phyloP scores from a whole-genome alignment of 225 moss, liverwort and hornwort genomes.

The Rhytidiadelphus loreus region DNA sequence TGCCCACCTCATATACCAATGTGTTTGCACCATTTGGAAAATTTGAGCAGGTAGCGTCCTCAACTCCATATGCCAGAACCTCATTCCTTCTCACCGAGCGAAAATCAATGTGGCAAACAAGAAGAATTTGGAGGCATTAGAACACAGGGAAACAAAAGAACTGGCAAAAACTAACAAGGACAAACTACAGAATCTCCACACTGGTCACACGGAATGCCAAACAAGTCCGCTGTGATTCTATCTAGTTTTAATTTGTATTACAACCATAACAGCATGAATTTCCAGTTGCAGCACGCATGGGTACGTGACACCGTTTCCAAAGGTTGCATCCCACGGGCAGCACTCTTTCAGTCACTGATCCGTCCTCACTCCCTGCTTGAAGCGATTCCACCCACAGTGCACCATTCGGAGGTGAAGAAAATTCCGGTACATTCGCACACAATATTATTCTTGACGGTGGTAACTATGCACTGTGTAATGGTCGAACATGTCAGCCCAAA shows the following conservation, averaged over 20 bases:
- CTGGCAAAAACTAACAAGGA: too few relatives aligned
- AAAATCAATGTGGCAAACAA: too few relatives aligned
- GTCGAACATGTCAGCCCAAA: neutral
- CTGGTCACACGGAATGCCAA: too few relatives aligned
- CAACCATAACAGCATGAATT: neutral
- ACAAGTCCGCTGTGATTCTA: too few relatives aligned
- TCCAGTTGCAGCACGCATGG: neutral
- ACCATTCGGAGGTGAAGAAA: neutral
- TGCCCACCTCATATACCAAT: too few relatives aligned
- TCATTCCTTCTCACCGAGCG: too few relatives aligned
- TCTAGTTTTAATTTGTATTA: neutral
- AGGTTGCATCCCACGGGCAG: neutral
- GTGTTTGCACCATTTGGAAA: too few relatives aligned
- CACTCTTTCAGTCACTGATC: neutral
- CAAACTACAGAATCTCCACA: too few relatives aligned
- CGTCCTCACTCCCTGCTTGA: neutral
- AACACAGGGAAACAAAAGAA: too few relatives aligned
- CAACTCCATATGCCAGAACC: too few relatives aligned
- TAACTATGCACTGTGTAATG: neutral
- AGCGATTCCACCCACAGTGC: neutral
- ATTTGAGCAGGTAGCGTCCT: too few relatives aligned
- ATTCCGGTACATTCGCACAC: neutral
- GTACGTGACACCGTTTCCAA: constrained; percentile 5
- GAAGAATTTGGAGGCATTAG: too few relatives aligned
- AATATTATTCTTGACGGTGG: neutral